phyloP scores from a whole-genome alignment of 2,329 filamentous ascomycete species.

The Cytospora chrysosperma region DNA sequence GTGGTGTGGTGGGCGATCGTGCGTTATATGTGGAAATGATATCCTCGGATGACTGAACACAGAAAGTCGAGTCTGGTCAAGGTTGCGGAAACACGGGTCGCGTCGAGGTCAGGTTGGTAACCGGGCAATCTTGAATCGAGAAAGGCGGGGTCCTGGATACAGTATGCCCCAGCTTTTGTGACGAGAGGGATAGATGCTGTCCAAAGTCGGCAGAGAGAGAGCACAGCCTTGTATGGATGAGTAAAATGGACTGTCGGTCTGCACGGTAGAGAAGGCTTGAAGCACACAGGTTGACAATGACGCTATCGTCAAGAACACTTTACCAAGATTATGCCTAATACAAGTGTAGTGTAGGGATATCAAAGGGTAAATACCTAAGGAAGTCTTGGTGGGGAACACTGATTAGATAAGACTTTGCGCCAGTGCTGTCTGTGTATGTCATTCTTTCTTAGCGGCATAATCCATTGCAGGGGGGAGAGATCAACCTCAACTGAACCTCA shows the following conservation, averaged over 20 bases:
- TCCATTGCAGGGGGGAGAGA: not conserved
- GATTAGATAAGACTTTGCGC: slow-evolving; percentile 16
- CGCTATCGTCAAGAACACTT: slow-evolving; percentile 1
- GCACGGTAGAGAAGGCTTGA: not conserved
- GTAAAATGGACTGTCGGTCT: not conserved
- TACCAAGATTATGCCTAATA: not conserved
- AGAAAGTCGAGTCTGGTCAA: not conserved
- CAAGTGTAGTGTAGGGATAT: not conserved
- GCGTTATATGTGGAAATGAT: not conserved
- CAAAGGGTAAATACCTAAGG: not conserved
- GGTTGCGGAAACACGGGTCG: not conserved
- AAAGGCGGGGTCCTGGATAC: not conserved
- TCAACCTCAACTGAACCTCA: not conserved
- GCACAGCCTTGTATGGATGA: not conserved
- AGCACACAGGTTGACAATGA: slow-evolving; percentile 3
- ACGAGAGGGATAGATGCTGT: not conserved
- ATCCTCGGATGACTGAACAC: not conserved
- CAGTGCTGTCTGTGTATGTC: too few species aligned
- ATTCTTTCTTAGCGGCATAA: not conserved
- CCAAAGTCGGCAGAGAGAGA: not conserved
- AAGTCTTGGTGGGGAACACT: slow-evolving; percentile 1
- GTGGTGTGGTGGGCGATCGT: not conserved
- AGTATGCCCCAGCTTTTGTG: not conserved
- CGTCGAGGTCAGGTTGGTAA: not conserved
- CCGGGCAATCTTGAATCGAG: not conserved